Conservation (phyloP, 345 rosid species). For the Gynandropsis gynandra region DNA sequence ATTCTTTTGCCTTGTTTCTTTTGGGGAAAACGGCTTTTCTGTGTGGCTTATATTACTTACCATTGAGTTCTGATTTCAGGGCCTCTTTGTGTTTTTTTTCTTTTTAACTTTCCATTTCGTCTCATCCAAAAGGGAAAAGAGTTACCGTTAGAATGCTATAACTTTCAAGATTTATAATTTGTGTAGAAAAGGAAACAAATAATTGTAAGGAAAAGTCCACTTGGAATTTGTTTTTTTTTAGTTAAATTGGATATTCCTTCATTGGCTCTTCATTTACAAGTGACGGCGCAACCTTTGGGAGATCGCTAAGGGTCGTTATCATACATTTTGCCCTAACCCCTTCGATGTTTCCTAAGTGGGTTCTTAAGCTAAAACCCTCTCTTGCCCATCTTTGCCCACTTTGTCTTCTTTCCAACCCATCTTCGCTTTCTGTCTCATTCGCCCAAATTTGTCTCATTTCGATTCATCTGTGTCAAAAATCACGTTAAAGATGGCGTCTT, state of each 20-base stretch:
- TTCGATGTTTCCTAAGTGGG: conserved; percentile 59
- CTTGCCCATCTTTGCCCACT: conserved; percentile 8
- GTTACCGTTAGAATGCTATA: too few relatives aligned
- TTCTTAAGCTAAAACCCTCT: conserved; percentile 3
- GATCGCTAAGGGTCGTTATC: conserved; percentile 55
- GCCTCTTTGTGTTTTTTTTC: too few relatives aligned
- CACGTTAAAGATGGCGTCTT: conserved; percentile 41
- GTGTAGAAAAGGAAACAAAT: background rate
- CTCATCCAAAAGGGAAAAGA: too few relatives aligned
- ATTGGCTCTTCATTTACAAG: conserved; percentile 7
- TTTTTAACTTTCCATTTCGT: too few relatives aligned
- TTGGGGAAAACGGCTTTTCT: too few relatives aligned
- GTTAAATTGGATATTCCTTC: conserved; percentile 21
- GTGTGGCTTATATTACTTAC: too few relatives aligned
- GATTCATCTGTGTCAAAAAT: background rate
- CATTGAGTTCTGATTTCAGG: too few relatives aligned
- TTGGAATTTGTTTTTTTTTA: background rate
- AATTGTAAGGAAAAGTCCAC: conserved; percentile 17
- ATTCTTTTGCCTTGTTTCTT: too few relatives aligned
- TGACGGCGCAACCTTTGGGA: conserved; percentile 51
- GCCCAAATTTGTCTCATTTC: background rate
- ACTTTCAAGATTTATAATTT: too few relatives aligned
- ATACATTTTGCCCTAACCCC: conserved; percentile 27
- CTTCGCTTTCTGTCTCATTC: conserved; percentile 2
- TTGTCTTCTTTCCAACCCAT: conserved; percentile 3